Evolutionary conservation across 2,329 filamentous ascomycete genomes (phyloP).

Genomic region (Lecanicillium sp.): DNA sequence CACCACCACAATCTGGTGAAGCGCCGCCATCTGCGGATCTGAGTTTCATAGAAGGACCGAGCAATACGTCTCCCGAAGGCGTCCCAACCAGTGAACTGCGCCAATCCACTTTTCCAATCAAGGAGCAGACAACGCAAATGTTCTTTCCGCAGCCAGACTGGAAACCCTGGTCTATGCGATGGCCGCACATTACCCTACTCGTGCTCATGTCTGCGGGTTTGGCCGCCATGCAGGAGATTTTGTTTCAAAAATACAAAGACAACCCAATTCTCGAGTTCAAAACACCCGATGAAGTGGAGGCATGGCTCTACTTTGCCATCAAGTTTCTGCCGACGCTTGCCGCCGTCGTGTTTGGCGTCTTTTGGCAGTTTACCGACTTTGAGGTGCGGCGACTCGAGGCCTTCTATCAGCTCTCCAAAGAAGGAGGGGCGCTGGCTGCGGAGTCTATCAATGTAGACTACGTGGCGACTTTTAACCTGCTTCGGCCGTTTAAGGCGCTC

Average conservation of each 20-base stretch:
- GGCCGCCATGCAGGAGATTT: constrained; percentile 42
- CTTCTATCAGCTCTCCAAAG: constrained; percentile 56
- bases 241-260: constrained; percentile 41
- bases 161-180: constrained; percentile 58
- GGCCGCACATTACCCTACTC: constrained; percentile 48
- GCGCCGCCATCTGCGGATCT: constrained; percentile 43
- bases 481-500: constrained; percentile 56
- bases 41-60: constrained; percentile 40
- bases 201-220: constrained; percentile 45
- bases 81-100: constrained; percentile 21
- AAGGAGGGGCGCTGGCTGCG: constrained; percentile 50
- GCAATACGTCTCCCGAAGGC: constrained; percentile 9
- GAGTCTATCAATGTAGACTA: constrained; percentile 69
- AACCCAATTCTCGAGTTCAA: constrained; percentile 41
- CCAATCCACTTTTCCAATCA: constrained; percentile 28
- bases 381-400: constrained; percentile 60
- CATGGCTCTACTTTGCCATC: constrained; percentile 49
- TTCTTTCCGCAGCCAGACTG: constrained; percentile 58
- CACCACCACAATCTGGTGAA: too few relatives aligned
- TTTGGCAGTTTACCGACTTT: constrained; percentile 60
- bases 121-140: constrained; percentile 32
- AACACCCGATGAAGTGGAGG: constrained; percentile 39
- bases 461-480: constrained; percentile 57
- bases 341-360: constrained; percentile 52
- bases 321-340: constrained; percentile 56